These are phyloP conservation scores for Antitrichia curtipendula DNA, from an alignment of 225 moss, liverwort and hornwort species.

Conservation along the genomic window DNA sequence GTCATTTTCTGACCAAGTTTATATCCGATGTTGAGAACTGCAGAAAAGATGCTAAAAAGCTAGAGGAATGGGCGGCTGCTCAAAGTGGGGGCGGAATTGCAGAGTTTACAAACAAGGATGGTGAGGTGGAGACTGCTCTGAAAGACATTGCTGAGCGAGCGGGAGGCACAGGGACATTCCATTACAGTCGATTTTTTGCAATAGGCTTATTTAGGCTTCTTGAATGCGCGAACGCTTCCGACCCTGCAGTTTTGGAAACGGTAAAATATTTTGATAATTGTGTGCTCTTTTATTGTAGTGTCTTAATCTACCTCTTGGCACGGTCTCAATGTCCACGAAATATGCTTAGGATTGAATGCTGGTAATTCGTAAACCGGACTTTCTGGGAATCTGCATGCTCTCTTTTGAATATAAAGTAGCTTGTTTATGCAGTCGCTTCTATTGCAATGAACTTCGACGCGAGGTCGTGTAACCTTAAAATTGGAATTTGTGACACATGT, in stretches of 20 bases:
- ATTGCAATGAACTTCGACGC: neutral
- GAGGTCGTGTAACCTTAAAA: neutral
- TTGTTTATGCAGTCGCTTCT: neutral
- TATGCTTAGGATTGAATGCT: neutral
- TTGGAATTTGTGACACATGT: neutral
- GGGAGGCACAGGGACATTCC: slow-evolving; percentile 47
- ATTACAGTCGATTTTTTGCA: slow-evolving; percentile 92
- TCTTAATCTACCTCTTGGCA: neutral
- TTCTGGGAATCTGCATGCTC: neutral
- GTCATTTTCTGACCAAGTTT: neutral
- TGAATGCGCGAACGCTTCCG: slow-evolving; percentile 80
- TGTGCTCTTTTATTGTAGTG: neutral
- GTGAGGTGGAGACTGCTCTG: slow-evolving; percentile 46
- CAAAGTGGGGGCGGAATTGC: slow-evolving; percentile 50
- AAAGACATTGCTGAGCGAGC: slow-evolving; percentile 82
- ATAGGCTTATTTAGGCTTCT: slow-evolving; percentile 89
- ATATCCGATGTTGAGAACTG: neutral
- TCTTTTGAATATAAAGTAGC: neutral
- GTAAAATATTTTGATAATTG: neutral
- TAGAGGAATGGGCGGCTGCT: slow-evolving; percentile 76
- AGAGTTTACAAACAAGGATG: slow-evolving; percentile 49
- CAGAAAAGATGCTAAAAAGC: slow-evolving; percentile 69
- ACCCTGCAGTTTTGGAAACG: slow-evolving; percentile 66
- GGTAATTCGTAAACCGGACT: neutral
- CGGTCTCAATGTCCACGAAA: neutral